These are phyloP conservation scores for Gardenia jasminoides DNA, from an alignment of 257 asterid species.

Conservation along the genomic window DNA sequence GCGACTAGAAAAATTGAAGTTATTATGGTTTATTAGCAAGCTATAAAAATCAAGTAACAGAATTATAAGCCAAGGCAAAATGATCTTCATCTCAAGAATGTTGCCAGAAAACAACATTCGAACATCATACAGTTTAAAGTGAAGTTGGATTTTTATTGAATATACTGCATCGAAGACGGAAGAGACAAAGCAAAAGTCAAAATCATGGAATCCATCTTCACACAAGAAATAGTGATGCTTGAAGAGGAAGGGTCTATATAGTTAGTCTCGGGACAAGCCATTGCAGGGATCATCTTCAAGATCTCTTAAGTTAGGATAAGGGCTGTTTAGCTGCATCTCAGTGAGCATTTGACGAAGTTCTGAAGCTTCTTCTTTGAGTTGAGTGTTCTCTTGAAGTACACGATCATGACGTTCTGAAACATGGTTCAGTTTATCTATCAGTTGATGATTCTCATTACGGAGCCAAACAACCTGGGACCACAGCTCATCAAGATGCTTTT, in stretches of 20 bases:
- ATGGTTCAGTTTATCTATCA: conserved; percentile 61
- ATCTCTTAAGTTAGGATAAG: conserved; percentile 45
- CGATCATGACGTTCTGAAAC: conserved; percentile 58
- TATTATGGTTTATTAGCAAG: not conserved
- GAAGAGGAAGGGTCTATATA: conserved; percentile 3
- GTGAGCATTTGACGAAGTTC: conserved; percentile 74
- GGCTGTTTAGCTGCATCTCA: conserved; percentile 58
- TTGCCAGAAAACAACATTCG: conserved; percentile 20
- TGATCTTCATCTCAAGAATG: conserved; percentile 2
- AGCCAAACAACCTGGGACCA: conserved; percentile 88
- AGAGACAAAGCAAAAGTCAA: conserved; percentile 8
- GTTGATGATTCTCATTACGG: conserved; percentile 75
- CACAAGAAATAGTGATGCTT: not conserved
- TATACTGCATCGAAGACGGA: conserved; percentile 6
- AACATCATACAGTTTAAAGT: conserved; percentile 24
- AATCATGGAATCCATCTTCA: conserved; percentile 5
- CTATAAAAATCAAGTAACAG: conserved; percentile 13
- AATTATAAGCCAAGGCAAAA: conserved; percentile 21
- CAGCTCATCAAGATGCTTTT: conserved; percentile 83
- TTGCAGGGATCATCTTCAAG: conserved; percentile 48
- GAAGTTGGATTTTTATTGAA: conserved; percentile 9
- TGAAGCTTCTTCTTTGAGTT: conserved; percentile 61
- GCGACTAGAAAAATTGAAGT: not conserved
- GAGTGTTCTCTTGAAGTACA: conserved; percentile 60
- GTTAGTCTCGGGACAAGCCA: conserved; percentile 31